A percentile compares a stretch with the other conserved stretches of the same genome.
Evolutionary conservation across 2,329 filamentous ascomycete genomes (phyloP).

Genomic region (Fusarium nygamai): DNA sequence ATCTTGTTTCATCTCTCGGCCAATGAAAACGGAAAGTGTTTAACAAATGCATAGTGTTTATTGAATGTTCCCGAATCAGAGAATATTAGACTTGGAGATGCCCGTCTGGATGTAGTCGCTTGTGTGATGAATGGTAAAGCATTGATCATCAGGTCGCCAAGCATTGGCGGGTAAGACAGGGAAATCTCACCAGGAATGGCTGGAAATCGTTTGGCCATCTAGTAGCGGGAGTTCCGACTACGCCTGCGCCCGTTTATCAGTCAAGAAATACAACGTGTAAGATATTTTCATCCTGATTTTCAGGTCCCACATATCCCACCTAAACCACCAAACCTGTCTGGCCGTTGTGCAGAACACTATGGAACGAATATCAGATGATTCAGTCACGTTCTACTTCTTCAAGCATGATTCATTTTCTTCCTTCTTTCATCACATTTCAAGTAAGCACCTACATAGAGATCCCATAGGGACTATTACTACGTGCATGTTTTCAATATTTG

Average conservation of each 20-base stretch:
- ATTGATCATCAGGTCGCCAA: neutral
- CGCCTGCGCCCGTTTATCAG: neutral
- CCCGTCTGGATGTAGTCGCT: rapidly evolving
- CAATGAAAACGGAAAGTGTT: too few species aligned
- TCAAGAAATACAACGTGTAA: neutral
- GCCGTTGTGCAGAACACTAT: neutral
- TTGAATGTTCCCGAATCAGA: neutral
- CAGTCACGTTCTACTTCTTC: rapidly evolving
- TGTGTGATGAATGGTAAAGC: neutral
- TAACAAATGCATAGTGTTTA: rapidly evolving
- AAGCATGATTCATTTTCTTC: rapidly evolving
- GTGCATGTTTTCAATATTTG: neutral
- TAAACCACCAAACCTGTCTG: neutral
- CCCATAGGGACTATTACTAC: neutral
- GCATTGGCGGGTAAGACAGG: neutral
- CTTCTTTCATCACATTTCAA: rapidly evolving
- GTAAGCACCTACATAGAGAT: rapidly evolving
- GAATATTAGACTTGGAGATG: neutral
- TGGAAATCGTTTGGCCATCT: neutral
- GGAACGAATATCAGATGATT: neutral
- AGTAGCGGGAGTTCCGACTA: neutral
- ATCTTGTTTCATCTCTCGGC: neutral
- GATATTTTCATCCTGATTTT: neutral
- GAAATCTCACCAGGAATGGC: neutral
- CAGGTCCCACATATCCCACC: neutral